Base-by-base conservation (phyloP, 768 basidiomycete species). In the Collybiopsis confluens region DNA sequence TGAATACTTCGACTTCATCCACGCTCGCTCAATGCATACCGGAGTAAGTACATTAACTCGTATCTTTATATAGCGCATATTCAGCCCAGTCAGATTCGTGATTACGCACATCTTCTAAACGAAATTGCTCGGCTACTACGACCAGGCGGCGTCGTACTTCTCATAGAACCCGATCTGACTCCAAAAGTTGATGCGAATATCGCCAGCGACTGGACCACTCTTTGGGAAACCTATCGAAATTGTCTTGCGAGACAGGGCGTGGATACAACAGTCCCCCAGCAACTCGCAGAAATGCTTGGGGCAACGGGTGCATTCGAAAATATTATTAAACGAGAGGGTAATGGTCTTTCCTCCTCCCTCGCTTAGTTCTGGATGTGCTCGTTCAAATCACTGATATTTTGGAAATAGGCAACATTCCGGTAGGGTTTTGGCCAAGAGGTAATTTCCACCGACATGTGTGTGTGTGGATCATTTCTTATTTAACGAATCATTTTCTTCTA, bases 401-500 rank as follows among this genome's bases (percentile, higher is more conserved):
- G 13, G 5, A 13, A 33, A 33, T 13, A 33, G 30, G 80, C 7
- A 76, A 81, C 58, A 75, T 87, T 54, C 86, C 86, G 26, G 77
- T 88, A 45, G 86, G 86, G 15, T 85, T 82, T 59, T 83, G 83
- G 82, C 84, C 82, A 26, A 73, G 71, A 72, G 84, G 85, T 82
- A 9, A 42, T 26, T 45, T 45, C 46, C 10, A 16, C 15, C 35
- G 16, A 11, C 6, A 33, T 33, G 30, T 6, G 18, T 26, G 45
- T 52, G 52, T 56, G 40, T 55, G n/a, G n/a, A n/a, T 52, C 28
- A n/a, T 28, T 41, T 55, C 53, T 52, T 20, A 52, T 38, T 33
- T 45, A 57, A 15, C 52, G 35, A 43, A 30, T 51, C 54, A 20
- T 51, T 61, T 47, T 43, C 33, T 42, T 24, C 38, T 21, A 87